phyloP scores from a whole-genome alignment of 805 yeast species.

The Pichia insulana region DNA sequence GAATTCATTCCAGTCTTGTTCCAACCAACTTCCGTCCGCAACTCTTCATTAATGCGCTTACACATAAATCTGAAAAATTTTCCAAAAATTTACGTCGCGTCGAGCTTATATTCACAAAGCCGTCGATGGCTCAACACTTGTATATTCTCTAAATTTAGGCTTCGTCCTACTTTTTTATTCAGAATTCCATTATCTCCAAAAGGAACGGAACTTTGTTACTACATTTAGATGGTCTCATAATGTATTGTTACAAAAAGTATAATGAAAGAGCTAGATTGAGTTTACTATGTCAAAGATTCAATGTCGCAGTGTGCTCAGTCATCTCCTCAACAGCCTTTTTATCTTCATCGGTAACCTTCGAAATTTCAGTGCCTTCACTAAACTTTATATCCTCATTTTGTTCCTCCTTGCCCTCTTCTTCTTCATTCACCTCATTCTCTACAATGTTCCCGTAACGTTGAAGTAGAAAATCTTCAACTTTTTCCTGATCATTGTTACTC shows the following conservation, averaged over 20 bases:
- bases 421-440: slow-evolving; percentile 41
- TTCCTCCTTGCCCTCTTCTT: slow-evolving; percentile 29
- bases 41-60: too few relatives aligned
- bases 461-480: slow-evolving; percentile 70
- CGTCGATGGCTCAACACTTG: not conserved
- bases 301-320: slow-evolving; percentile 22
- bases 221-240: too few relatives aligned
- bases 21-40: not conserved
- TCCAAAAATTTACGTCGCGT: not conserved
- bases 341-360: slow-evolving; percentile 39
- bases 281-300: slow-evolving; percentile 8
- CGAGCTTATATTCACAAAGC: not conserved
- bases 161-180: too few relatives aligned
- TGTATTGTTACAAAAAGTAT: too few relatives aligned
- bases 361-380: slow-evolving; percentile 44
- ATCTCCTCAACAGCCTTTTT: slow-evolving; percentile 31
- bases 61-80: not conserved
- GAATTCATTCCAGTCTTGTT: not conserved
- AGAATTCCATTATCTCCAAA: too few relatives aligned
- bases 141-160: too few relatives aligned
- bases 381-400: slow-evolving; percentile 22
- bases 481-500: slow-evolving; percentile 65
- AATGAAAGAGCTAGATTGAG: too few relatives aligned
- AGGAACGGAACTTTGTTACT: not conserved
- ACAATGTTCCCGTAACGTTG: slow-evolving; percentile 58